phyloP scores from a whole-genome alignment of 345 rosid genomes.

The Lenwebbia sp. region DNA sequence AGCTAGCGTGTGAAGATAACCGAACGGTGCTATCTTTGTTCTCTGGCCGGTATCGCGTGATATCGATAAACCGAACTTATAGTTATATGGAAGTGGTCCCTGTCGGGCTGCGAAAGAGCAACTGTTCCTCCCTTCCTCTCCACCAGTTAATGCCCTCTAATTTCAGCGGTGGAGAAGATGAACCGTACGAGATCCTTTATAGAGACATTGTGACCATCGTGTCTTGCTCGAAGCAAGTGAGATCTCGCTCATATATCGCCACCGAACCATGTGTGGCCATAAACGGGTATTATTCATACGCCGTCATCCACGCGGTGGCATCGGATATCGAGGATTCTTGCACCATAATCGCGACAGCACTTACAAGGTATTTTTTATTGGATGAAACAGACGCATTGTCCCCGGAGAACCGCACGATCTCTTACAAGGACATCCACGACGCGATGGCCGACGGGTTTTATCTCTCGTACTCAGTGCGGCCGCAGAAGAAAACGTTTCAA shows the following conservation, averaged over 20 bases:
- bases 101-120: neutral
- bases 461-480: no score
- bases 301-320: rapidly evolving
- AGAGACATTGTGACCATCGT: neutral
- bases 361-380: rapidly evolving
- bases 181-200: no score
- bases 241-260: neutral
- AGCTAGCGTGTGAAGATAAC: neutral
- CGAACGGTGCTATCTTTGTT: rapidly evolving
- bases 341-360: neutral
- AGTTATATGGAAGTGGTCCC: neutral
- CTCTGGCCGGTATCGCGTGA: neutral
- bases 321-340: neutral
- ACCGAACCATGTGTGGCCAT: neutral
- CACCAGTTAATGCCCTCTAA: rapidly evolving
- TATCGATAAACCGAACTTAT: no score
- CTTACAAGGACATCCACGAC: neutral
- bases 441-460: neutral
- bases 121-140: neutral
- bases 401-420: neutral
- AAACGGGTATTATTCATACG: neutral
- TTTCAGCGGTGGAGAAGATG: rapidly evolving
- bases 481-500: rapidly evolving
- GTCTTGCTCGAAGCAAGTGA: neutral
- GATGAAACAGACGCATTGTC: no score